phyloP scores from a whole-genome alignment of 306 rosid genomes.

The Pachyrhizus erosus region DNA sequence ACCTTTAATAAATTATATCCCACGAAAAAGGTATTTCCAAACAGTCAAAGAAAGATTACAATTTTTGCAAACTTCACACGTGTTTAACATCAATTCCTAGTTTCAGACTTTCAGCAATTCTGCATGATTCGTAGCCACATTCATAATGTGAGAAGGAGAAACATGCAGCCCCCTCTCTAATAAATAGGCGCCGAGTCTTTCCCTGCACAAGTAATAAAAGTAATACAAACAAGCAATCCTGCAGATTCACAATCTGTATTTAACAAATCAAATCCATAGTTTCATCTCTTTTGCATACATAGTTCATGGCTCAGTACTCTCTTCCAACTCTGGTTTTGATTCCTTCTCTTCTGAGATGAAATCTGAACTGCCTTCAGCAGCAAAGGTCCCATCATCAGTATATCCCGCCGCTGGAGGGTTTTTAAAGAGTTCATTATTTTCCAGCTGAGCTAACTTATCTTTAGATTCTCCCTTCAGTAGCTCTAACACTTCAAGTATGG shows the following conservation, averaged over 20 bases:
- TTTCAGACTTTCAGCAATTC: conserved; percentile 11
- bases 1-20: not conserved
- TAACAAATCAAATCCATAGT: conserved; percentile 32
- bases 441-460: conserved; percentile 68
- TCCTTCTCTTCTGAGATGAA: conserved; percentile 74
- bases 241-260: conserved; percentile 39
- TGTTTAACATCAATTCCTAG: conserved; percentile 34
- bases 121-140: conserved; percentile 18
- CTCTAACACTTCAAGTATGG: conserved; percentile 80
- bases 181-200: conserved; percentile 47
- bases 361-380: conserved; percentile 76
- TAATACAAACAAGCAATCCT: conserved; percentile 2
- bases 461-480: conserved; percentile 79
- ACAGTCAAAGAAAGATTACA: not conserved
- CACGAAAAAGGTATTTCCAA: conserved; percentile 9
- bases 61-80: conserved; percentile 33
- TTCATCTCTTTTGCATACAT: not conserved
- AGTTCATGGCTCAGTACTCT: conserved; percentile 43
- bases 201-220: conserved; percentile 30
- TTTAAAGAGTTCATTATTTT: conserved; percentile 71
- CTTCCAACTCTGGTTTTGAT: conserved; percentile 53
- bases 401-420: conserved; percentile 42
- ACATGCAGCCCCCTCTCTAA: conserved; percentile 29
- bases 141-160: conserved; percentile 4
- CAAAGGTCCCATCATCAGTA: conserved; percentile 47